Conservation (phyloP, 2,329 filamentous ascomycete genomes). For the Colletotrichum endophyticum region DNA sequence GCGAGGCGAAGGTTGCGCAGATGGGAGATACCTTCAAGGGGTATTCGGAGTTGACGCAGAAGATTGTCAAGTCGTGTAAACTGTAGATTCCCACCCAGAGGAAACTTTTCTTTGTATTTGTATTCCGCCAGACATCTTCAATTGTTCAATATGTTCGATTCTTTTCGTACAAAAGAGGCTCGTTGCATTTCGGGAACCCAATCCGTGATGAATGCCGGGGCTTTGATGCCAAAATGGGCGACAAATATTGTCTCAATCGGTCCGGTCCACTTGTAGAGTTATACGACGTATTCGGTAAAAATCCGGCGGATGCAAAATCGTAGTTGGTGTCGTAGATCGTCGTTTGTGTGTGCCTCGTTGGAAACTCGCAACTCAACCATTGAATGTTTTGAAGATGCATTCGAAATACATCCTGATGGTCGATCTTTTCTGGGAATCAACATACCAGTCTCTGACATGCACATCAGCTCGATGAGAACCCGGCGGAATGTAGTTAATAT, state of each 20-base stretch:
- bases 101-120: neutral
- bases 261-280: neutral
- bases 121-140: neutral
- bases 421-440: no score
- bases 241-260: neutral
- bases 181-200: neutral
- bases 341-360: neutral
- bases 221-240: neutral
- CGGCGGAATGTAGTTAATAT: neutral
- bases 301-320: neutral
- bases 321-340: accelerated
- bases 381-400: neutral
- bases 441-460: no score
- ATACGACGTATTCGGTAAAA: neutral
- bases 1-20: neutral
- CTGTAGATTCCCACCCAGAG: neutral
- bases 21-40: neutral
- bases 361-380: neutral
- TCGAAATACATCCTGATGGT: neutral
- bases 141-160: neutral
- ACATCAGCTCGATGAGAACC: no score
- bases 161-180: neutral
- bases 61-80: neutral
- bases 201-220: neutral
- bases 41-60: neutral